These are phyloP conservation scores for Sclerotinia spermophila DNA, from an alignment of 2,329 filamentous ascomycete species.

Conservation along the genomic window DNA sequence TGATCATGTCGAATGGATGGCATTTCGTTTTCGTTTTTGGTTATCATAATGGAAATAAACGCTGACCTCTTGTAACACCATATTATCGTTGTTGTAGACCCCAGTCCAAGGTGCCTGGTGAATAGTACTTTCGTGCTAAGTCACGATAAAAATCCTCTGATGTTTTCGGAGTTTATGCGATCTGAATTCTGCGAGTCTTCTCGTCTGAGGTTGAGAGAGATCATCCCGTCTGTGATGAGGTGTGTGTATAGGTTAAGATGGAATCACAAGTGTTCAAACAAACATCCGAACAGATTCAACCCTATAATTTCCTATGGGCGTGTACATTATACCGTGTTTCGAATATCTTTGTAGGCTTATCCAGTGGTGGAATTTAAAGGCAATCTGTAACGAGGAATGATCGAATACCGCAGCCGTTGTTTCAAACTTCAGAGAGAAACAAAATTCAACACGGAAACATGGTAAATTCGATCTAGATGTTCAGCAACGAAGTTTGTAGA, in stretches of 20 bases:
- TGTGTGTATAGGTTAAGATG: background rate
- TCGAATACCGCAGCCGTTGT: background rate
- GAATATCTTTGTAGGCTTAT: background rate
- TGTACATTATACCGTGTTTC: background rate
- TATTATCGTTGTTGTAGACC: background rate
- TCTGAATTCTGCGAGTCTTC: background rate
- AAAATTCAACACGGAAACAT: background rate
- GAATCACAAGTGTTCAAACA: background rate
- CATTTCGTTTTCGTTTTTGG: background rate
- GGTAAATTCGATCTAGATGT: background rate
- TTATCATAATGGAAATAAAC: background rate
- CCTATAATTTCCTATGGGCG: background rate
- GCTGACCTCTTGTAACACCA: background rate
- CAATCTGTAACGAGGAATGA: constrained; percentile 6
- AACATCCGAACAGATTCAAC: constrained; percentile 4
- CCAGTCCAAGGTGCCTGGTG: background rate
- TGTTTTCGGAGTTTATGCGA: background rate
- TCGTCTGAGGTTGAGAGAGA: background rate
- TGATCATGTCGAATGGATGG: background rate
- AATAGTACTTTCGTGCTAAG: background rate
- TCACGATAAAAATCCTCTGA: background rate
- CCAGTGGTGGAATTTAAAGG: background rate
- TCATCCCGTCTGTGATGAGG: background rate
- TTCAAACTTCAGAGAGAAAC: constrained; percentile 6
- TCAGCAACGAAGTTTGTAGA: background rate